Evolutionary conservation across 179 eudicot genomes (phyloP), one percentile per base, ranked within the genome.

Genomic region (Gypsophila paniculata): DNA sequence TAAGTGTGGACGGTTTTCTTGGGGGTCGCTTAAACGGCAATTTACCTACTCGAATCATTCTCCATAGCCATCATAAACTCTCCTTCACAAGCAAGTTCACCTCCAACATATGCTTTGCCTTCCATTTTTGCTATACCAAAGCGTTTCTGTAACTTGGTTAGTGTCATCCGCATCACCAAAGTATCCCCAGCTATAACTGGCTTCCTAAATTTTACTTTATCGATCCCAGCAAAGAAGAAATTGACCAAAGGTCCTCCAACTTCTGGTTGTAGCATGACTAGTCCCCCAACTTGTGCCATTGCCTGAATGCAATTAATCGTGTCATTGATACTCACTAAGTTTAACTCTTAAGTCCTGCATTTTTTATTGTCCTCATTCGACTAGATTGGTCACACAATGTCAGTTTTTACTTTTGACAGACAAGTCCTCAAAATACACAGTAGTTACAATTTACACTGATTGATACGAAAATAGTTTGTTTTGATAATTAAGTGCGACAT

Each of bases 121-220:
- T 88, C 97, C 99, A 95, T 90, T 75, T 95, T 95, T 0, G 97
- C 99, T 65, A 95, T 88, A 42, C 99, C 98, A 76, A 92, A 92
- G 58, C 95, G 92, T 84, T 90, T 91, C 68, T 94, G 99, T 68
- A 94, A 89, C 80, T 90, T 92, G 64, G 76, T 63, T 3, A 95
- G 90, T 38, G 91, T 90, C 96, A 92, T 92, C 68, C 88, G 86
- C 98, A 95, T 92, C 22, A 95, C 95, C 81, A 95, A 74, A 53
- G 99, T 95, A 83, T 93, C 99, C 69, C 99, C 99, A 12, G 99
- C 98, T 49, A 92, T 72, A 46, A 95, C 97, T 42, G 99, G 99
- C 85, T 92, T 95, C 72, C 99, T 82, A 85, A 95, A 95, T 76
- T 96, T 86, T 65, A 89, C 97, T 81, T 89, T 93, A 86, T 93